Evolutionary conservation across 768 basidiomycete genomes (phyloP), one percentile per base, ranked within the genome.

Genomic region (Mrakia hoshinonis): DNA sequence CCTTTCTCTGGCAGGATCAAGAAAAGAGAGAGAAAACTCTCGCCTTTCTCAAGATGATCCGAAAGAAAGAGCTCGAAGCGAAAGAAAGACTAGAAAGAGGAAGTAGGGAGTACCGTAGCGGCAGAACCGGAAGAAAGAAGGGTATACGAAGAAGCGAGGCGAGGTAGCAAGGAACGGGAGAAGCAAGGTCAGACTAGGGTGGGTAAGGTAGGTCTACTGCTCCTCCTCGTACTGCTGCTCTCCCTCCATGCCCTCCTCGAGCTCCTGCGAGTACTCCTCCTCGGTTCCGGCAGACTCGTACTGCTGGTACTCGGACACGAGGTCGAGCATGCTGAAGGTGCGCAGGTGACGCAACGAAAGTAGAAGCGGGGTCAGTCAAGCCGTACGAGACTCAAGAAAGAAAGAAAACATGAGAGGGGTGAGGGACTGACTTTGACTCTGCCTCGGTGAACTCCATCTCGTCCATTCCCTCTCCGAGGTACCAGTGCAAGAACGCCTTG

Each of bases 401-500:
- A 24, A 26, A 5, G 13, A n/a, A 62, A 39, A 31, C 15, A 24
- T 10, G 22, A 61, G 38, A 4, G 7, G 38, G 20, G 10, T 0
- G 6, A 4, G 11, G 22, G 38, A 62, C 36, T 62, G 31, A 62
- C 34, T 62, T 62, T n/a, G 46, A 61, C 58, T 61, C 58, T 13
- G 58, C 58, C 58, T 61, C 58, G 20, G 58, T 49, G 58, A 70
- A 47, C 51, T 64, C 60, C 61, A 70, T 64, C 79, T 82, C 82
- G 78, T 82, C 95, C 95, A 99, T 98, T 80, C 96, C 96, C 84
- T 98, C 96, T 80, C 95, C 92, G 36, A 94, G 97, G 82, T 97
- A 97, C 94, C 94, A 75, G 65, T 74, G 90, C 87, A 92, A 85
- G 86, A 93, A 93, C 31, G 94, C 94, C 84, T 97, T 97, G 79